Evolutionary conservation across 306 rosid genomes (phyloP).

Genomic region (Hippophae tibetana): DNA sequence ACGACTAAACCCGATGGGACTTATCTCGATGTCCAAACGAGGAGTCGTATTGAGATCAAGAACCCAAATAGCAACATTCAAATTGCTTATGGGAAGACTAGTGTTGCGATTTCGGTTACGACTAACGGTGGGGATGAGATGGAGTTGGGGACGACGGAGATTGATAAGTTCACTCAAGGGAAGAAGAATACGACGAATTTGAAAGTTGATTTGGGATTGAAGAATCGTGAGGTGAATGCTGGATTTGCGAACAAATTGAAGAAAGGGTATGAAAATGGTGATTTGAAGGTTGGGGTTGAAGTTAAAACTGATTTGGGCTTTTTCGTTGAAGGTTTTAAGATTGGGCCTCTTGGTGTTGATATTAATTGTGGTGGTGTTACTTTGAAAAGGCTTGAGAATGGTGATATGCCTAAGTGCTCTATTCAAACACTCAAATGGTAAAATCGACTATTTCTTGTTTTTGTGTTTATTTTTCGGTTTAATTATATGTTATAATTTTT

Average conservation of each 20-base stretch:
- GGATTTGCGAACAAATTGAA: slow-evolving; percentile 28
- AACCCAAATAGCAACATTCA: too few relatives aligned
- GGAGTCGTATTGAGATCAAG: too few relatives aligned
- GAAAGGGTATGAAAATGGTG: slow-evolving; percentile 20
- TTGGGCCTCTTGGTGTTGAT: slow-evolving; percentile 26
- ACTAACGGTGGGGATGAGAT: slow-evolving; percentile 18
- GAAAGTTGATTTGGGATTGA: slow-evolving; percentile 36
- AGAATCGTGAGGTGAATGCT: slow-evolving; percentile 19
- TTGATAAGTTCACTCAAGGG: slow-evolving; percentile 28
- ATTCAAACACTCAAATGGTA: slow-evolving; percentile 50
- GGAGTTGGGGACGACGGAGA: slow-evolving; percentile 17
- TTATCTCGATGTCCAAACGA: too few relatives aligned
- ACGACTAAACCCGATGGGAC: too few relatives aligned
- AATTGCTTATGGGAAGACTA: too few relatives aligned
- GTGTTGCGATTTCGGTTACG: too few relatives aligned
- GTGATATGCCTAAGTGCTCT: slow-evolving; percentile 48
- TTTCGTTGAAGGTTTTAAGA: slow-evolving; percentile 24
- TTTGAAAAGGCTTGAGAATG: slow-evolving; percentile 38
- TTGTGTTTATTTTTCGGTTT: too few relatives aligned
- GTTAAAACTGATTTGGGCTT: slow-evolving; percentile 31
- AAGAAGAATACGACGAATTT: slow-evolving; percentile 20
- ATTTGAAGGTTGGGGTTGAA: slow-evolving; percentile 32
- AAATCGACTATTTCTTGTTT: neutral
- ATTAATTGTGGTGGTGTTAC: slow-evolving; percentile 46
- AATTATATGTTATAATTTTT: too few relatives aligned